Conservation (phyloP, 2,329 filamentous ascomycete genomes). For the Penicillium sp. region DNA sequence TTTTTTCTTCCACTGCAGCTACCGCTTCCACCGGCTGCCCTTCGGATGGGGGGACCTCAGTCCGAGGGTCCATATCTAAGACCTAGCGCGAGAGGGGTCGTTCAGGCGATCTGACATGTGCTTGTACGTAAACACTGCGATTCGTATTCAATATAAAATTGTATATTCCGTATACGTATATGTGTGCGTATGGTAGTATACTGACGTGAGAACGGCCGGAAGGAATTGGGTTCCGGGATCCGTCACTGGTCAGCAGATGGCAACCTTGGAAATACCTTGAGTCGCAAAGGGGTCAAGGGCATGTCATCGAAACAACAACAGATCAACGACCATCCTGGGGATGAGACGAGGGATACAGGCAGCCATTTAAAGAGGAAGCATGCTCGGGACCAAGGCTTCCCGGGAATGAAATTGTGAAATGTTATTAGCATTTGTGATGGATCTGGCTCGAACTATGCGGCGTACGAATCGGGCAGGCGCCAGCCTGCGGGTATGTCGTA, state of each 20-base stretch:
- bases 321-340: background rate
- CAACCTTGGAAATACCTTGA: no score
- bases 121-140: no score
- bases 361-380: background rate
- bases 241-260: no score
- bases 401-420: background rate
- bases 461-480: background rate
- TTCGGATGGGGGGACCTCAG: background rate
- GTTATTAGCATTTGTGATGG: no score
- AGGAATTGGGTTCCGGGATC: no score
- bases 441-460: no score
- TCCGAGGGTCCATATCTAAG: background rate
- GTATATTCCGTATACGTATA: no score
- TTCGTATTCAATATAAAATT: background rate
- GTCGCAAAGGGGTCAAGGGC: background rate
- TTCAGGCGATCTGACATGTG: background rate
- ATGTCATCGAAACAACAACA: background rate
- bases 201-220: no score
- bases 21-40: constrained; percentile 2
- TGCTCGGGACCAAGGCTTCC: no score
- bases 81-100: no score
- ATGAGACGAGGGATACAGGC: background rate
- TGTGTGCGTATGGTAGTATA: no score
- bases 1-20: background rate
- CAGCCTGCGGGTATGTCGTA: no score